phyloP scores from a whole-genome alignment of 2,329 filamentous ascomycete species.

The Didymella exigua region DNA sequence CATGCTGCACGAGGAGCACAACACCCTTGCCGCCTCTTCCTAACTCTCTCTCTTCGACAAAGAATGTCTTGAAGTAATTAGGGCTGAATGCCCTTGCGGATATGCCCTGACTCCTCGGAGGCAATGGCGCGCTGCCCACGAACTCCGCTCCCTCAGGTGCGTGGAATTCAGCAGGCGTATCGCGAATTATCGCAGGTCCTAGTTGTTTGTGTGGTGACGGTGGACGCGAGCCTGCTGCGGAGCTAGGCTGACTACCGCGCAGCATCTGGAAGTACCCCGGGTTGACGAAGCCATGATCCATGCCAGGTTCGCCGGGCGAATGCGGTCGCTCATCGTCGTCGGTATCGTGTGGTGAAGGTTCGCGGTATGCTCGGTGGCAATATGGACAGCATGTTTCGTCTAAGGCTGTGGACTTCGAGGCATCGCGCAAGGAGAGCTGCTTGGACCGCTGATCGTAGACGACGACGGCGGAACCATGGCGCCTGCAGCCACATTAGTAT shows the following conservation, averaged over 20 bases:
- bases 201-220: conserved; percentile 57
- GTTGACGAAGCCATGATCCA: conserved; percentile 74
- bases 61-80: conserved; percentile 91
- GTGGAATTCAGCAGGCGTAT: conserved; percentile 36
- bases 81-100: conserved; percentile 86
- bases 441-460: conserved; percentile 85
- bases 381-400: conserved; percentile 80
- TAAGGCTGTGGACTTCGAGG: conserved; percentile 58
- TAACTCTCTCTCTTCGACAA: conserved; percentile 83
- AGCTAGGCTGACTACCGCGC: conserved; percentile 62
- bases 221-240: conserved; percentile 54
- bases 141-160: conserved; percentile 58
- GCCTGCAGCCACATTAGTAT: conserved; percentile 60
- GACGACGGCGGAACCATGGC: conserved; percentile 90
- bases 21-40: conserved; percentile 93
- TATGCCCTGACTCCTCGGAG: conserved; percentile 67
- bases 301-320: conserved; percentile 38
- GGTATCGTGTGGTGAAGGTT: conserved; percentile 43
- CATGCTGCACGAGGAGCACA: conserved; percentile 89
- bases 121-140: conserved; percentile 52
- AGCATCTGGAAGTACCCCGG: conserved; percentile 97
- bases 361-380: conserved; percentile 75
- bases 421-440: conserved; percentile 79
- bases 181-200: conserved; percentile 38
- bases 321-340: conserved; percentile 44